Evolutionary conservation across 2,329 filamentous ascomycete genomes (phyloP), one percentile per base, ranked within the genome.

Genomic region (Colletotrichum lini): DNA sequence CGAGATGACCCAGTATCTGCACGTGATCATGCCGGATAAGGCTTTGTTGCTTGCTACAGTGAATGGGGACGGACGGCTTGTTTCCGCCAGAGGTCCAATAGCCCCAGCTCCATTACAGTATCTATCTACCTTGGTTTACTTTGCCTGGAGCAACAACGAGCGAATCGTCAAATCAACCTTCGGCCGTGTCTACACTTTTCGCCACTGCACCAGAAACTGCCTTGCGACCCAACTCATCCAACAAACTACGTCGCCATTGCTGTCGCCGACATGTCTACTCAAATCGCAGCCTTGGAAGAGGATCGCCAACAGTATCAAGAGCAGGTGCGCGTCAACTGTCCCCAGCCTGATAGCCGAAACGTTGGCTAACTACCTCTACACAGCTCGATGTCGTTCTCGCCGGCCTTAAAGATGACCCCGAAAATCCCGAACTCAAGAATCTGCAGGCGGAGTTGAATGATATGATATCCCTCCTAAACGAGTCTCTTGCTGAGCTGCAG

Each of bases 401-500:
- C 66, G 93, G 93, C 75, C 89, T 97, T 68, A 91, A 92, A 81
- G 91, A 93, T 81, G 94, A 96, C 78, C 92, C 95, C 74, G 92
- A 93, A 70, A 96, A 94, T 82, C 86, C 85, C 77, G 94, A 96
- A 82, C 90, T 97, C 78, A 88, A 92, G 78, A 89, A 88, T 79
- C 89, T 98, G 80, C 92, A 93, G 83, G 85, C 89, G 80, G 94
- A 97, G 87, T 90, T 98, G 84, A 89, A 94, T 86, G 89, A 92
- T 84, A 90, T 94, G 82, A 92, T 98, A 82, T 87, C 89, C 80
- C 89, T 95, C 76, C 90, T 94, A 82, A 90, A 95, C 85, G 91
- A 92, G 79, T 90, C 92, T 77, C 92, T 98, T 81, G 91, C 92
- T 84, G 93, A 96, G 82, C 88, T 96, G 80, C 92, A 93, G 83